Evolutionary conservation across 768 basidiomycete species (phyloP).

Genomic region (Hericium coralloides): DNA sequence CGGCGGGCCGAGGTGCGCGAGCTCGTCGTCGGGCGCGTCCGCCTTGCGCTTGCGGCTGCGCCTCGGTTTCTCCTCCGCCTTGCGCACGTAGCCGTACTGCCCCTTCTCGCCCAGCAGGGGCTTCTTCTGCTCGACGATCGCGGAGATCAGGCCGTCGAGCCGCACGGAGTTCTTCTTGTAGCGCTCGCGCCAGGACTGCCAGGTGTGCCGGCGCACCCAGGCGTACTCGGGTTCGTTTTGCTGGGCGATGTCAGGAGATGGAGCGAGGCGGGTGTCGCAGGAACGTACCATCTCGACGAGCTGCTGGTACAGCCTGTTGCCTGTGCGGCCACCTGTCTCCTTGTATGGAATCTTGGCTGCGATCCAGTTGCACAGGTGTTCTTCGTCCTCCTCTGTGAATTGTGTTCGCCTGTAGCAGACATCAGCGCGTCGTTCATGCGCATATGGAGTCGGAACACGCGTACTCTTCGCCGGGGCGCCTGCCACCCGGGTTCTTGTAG

Average conservation of each 20-base stretch:
- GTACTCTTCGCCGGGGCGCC: slow-evolving; percentile 75
- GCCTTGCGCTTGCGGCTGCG: slow-evolving; percentile 17
- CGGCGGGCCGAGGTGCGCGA: slow-evolving; percentile 8
- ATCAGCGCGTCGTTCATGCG: not conserved
- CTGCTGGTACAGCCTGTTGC: slow-evolving; percentile 78
- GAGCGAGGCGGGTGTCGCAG: not conserved
- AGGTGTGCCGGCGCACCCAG: slow-evolving; percentile 79
- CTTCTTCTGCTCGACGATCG: slow-evolving; percentile 62
- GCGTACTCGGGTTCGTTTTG: slow-evolving; percentile 59
- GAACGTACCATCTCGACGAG: slow-evolving; percentile 56
- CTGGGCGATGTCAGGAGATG: slow-evolving; percentile 24
- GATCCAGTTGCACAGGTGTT: slow-evolving; percentile 69
- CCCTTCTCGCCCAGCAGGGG: slow-evolving; percentile 67
- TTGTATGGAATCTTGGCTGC: slow-evolving; percentile 79
- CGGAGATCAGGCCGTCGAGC: slow-evolving; percentile 53
- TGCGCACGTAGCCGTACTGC: slow-evolving; percentile 75
- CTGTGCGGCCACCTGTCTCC: slow-evolving; percentile 72
- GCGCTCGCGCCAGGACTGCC: slow-evolving; percentile 86
- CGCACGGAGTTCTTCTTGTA: slow-evolving; percentile 77
- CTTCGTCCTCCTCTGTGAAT: slow-evolving; percentile 71
- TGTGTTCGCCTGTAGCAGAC: slow-evolving; percentile 51
- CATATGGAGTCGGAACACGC: slow-evolving; percentile 16
- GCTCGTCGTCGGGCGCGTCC: slow-evolving; percentile 12
- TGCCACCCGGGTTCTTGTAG: slow-evolving; percentile 78
- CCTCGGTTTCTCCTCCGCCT: slow-evolving; percentile 61